Percentiles rank a stretch among this genome's conserved stretches.
Evolutionary conservation across 2,329 filamentous ascomycete genomes (phyloP).

Genomic region (Penicillium polonicum): DNA sequence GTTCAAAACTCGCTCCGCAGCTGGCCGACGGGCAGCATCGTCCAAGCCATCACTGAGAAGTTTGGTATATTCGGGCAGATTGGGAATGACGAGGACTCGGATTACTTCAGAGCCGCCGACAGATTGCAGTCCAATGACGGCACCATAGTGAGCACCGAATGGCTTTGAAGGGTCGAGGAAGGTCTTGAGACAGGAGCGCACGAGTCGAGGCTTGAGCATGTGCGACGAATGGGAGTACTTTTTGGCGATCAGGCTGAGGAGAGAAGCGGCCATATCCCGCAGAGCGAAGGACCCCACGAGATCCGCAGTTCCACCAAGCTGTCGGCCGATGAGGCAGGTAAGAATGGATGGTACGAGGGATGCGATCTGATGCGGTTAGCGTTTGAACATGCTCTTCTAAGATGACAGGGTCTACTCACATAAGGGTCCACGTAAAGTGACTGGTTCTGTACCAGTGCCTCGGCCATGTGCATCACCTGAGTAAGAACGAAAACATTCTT

Average conservation of each 20-base stretch:
- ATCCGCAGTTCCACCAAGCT: conserved; percentile 62
- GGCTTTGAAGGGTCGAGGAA: conserved; percentile 85
- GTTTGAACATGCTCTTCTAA: neutral
- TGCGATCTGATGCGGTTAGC: conserved; percentile 49
- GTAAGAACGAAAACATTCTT: conserved; percentile 85
- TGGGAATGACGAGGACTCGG: conserved; percentile 64
- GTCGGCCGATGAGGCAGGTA: conserved; percentile 84
- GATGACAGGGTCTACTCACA: conserved; percentile 36
- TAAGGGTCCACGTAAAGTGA: conserved; percentile 73
- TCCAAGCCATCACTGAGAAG: conserved; percentile 57
- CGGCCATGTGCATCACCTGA: conserved; percentile 88
- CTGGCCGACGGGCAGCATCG: conserved; percentile 52
- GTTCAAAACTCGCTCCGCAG: conserved; percentile 60
- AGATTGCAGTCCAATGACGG: conserved; percentile 73
- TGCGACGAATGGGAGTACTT: conserved; percentile 81
- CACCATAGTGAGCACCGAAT: conserved; percentile 82
- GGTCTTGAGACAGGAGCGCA: conserved; percentile 87
- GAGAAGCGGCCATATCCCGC: conserved; percentile 77
- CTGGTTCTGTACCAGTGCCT: conserved; percentile 79
- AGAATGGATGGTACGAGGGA: conserved; percentile 81
- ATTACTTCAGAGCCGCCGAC: conserved; percentile 70
- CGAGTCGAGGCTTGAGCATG: conserved; percentile 81
- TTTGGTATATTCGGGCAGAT: conserved; percentile 63
- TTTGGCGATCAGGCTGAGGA: conserved; percentile 74
- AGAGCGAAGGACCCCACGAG: conserved; percentile 69